These are phyloP conservation scores for Tricholoma flavovirens DNA, from an alignment of 768 basidiomycete species.

Conservation along the genomic window DNA sequence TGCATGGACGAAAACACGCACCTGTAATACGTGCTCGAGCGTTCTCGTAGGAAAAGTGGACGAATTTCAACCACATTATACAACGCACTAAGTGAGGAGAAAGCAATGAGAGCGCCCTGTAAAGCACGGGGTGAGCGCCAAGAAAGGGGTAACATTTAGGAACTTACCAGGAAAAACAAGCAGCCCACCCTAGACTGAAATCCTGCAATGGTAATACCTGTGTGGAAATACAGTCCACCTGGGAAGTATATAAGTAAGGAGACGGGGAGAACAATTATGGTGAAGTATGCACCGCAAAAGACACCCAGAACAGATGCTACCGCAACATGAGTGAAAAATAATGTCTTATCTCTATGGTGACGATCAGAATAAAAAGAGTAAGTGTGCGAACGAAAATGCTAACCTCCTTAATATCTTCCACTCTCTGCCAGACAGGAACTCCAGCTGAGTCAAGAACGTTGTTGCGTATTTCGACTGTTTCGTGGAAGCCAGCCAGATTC, in stretches of 20 bases:
- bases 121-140: conserved; percentile 5
- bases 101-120: conserved; percentile 85
- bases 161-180: conserved; percentile 80
- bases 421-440: conserved; percentile 78
- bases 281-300: conserved; percentile 59
- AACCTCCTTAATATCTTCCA: conserved; percentile 76
- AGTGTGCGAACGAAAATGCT: conserved; percentile 6
- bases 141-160: conserved; percentile 4
- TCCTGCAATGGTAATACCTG: conserved; percentile 76
- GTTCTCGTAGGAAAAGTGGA: conserved; percentile 84
- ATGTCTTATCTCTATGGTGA: conserved; percentile 65
- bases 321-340: conserved; percentile 74
- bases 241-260: not conserved
- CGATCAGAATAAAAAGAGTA: not conserved
- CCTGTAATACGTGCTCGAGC: conserved; percentile 85
- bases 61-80: conserved; percentile 83
- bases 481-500: conserved; percentile 2
- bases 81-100: conserved; percentile 84
- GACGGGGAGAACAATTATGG: not conserved
- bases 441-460: conserved; percentile 85
- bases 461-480: conserved; percentile 45
- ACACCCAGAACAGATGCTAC: conserved; percentile 73
- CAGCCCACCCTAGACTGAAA: conserved; percentile 94
- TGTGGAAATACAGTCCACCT: conserved; percentile 87
- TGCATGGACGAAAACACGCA: conserved; percentile 19